These are phyloP conservation scores for Fusarium protoensiforme DNA, from an alignment of 2,329 filamentous ascomycete species.

Conservation along the genomic window DNA sequence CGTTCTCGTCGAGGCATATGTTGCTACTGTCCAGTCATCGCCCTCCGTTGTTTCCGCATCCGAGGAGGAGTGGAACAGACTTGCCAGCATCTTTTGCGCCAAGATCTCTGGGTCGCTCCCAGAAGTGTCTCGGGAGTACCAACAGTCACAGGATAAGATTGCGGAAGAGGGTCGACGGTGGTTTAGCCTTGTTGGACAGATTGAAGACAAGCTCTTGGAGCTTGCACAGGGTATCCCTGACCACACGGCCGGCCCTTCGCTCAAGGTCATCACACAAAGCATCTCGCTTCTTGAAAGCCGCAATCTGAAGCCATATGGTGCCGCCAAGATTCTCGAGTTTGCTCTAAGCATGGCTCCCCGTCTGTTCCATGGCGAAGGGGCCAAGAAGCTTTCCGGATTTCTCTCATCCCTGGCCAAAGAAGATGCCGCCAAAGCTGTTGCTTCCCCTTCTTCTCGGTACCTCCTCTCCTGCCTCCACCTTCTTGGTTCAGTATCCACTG, in stretches of 20 bases:
- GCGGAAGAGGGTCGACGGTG: constrained; percentile 75
- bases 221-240: constrained; percentile 38
- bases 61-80: constrained; percentile 68
- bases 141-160: constrained; percentile 76
- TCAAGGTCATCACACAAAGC: constrained; percentile 46
- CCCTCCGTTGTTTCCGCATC: constrained; percentile 61
- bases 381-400: constrained; percentile 53
- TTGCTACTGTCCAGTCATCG: constrained; percentile 54
- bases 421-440: constrained; percentile 68
- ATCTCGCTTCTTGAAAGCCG: constrained; percentile 59
- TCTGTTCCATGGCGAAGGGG: constrained; percentile 52
- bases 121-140: constrained; percentile 82
- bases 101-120: constrained; percentile 80
- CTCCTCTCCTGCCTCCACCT: constrained; percentile 74
- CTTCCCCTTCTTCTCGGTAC: constrained; percentile 75
- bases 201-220: constrained; percentile 50
- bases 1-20: constrained; percentile 60
- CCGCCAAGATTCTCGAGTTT: constrained; percentile 58
- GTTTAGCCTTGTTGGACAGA: constrained; percentile 66
- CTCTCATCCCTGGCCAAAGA: constrained; percentile 63
- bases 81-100: constrained; percentile 71
- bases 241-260: constrained; percentile 45
- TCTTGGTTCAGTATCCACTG: constrained; percentile 56
- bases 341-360: constrained; percentile 52
- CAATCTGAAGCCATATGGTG: constrained; percentile 68